A percentile compares a stretch with the other conserved stretches of the same genome.
Evolutionary conservation across 345 rosid genomes (phyloP).

Genomic region (Clausena lansium): DNA sequence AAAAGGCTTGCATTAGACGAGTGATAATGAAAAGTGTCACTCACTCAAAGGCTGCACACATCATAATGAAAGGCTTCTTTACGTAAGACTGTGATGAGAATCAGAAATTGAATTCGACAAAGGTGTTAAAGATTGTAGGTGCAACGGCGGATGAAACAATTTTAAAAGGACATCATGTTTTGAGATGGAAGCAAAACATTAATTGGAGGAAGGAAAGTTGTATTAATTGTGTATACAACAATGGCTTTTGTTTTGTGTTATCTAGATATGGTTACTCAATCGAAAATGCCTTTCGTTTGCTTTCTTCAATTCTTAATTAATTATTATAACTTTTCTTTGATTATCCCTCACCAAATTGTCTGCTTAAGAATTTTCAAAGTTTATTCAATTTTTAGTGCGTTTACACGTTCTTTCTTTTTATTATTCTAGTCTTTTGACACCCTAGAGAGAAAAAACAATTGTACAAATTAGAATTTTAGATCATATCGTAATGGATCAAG

Average conservation of each 20-base stretch:
- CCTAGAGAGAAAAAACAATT: background rate
- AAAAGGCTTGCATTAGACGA: constrained; percentile 9
- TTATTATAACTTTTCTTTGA: background rate
- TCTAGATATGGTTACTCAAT: constrained; percentile 22
- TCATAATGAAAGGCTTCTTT: background rate
- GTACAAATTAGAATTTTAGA: background rate
- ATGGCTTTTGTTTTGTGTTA: constrained; percentile 15
- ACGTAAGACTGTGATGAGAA: background rate
- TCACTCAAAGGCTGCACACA: background rate
- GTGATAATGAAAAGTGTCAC: background rate
- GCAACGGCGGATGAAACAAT: background rate
- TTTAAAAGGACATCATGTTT: background rate
- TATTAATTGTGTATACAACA: too few species aligned
- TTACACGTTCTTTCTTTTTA: background rate
- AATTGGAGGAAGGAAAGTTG: constrained; percentile 5
- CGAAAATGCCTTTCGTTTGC: constrained; percentile 18
- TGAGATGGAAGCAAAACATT: constrained; percentile 1
- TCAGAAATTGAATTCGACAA: background rate
- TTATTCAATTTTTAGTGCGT: background rate
- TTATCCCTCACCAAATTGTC: background rate
- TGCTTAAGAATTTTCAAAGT: background rate
- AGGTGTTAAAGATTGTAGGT: background rate
- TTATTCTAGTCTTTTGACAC: background rate
- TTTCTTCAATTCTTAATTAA: background rate
- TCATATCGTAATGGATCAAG: background rate